Evolutionary conservation across 2,329 filamentous ascomycete species (phyloP).

Genomic region (Talaromyces sp.): DNA sequence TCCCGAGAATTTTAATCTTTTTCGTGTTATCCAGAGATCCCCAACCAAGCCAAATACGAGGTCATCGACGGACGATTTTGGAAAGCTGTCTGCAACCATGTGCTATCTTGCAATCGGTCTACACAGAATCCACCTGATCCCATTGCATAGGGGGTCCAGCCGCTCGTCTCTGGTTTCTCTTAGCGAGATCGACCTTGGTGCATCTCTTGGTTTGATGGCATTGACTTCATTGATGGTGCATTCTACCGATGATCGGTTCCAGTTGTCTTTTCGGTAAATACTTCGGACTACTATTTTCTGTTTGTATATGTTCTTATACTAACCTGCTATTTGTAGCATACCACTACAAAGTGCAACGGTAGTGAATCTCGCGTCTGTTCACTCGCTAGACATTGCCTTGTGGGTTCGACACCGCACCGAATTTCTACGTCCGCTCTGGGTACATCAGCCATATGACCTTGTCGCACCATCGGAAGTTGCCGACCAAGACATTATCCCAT

Average conservation of each 20-base stretch:
- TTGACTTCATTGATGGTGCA: constrained; percentile 58
- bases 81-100: constrained; percentile 61
- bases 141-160: constrained; percentile 56
- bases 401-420: constrained; percentile 60
- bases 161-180: constrained; percentile 55
- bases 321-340: constrained; percentile 32
- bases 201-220: constrained; percentile 61
- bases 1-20: constrained; percentile 63
- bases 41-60: constrained; percentile 53
- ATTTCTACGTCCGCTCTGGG: constrained; percentile 63
- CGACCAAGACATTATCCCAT: constrained; percentile 47
- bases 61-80: constrained; percentile 63
- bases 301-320: constrained; percentile 20
- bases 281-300: neutral
- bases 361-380: constrained; percentile 61
- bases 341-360: constrained; percentile 55
- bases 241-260: constrained; percentile 62
- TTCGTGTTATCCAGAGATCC: constrained; percentile 64
- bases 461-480: constrained; percentile 56
- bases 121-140: constrained; percentile 66
- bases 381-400: constrained; percentile 61
- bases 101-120: constrained; percentile 67
- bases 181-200: constrained; percentile 47
- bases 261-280: constrained; percentile 58
- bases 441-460: constrained; percentile 60